phyloP scores from a whole-genome alignment of 164 flowering plant genomes.

The Pachysandra terminalis region DNA sequence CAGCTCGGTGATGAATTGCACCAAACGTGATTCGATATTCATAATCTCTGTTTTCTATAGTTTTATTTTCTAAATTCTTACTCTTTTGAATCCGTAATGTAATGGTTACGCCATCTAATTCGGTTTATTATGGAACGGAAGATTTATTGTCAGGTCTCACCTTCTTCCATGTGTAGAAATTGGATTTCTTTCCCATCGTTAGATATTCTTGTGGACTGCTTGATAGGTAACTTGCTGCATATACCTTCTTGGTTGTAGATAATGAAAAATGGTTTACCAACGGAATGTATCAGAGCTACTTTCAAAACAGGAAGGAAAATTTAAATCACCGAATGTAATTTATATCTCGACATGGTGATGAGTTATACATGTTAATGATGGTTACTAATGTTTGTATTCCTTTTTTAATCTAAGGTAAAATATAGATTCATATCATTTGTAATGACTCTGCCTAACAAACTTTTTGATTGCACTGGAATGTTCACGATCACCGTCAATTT shows the following conservation, averaged over 20 bases:
- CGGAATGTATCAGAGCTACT: neutral
- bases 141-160: neutral
- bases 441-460: neutral
- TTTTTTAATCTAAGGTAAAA: neutral
- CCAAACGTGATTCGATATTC: too few species aligned
- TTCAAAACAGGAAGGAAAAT: neutral
- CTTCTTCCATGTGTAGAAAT: neutral
- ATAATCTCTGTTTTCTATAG: too few species aligned
- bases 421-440: neutral
- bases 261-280: neutral
- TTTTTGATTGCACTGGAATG: constrained; percentile 8
- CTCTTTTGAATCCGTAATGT: too few species aligned
- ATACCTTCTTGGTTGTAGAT: neutral
- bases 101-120: neutral
- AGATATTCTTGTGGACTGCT: neutral
- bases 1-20: too few species aligned
- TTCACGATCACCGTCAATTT: constrained; percentile 80
- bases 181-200: neutral
- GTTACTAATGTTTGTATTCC: neutral
- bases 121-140: neutral
- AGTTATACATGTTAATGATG: too few species aligned
- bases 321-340: too few species aligned
- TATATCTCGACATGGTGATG: too few species aligned
- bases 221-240: neutral
- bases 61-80: too few species aligned